A percentile compares a stretch with the other conserved stretches of the same genome.
phyloP scores from a whole-genome alignment of 495 filamentous ascomycete species.

The Endocarpon pusillum region DNA sequence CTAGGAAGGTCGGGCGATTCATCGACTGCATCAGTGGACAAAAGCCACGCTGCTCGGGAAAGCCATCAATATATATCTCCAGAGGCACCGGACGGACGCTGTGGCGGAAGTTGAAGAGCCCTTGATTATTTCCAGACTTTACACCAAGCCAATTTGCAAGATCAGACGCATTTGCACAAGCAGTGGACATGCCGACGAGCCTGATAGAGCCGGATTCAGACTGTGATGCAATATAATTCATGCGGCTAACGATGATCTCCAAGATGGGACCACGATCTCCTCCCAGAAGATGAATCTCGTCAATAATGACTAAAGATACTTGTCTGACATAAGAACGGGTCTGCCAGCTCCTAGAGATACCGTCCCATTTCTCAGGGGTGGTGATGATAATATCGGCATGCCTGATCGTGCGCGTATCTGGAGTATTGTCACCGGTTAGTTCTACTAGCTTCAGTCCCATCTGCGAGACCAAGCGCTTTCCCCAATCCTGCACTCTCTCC shows the following conservation, averaged over 20 bases:
- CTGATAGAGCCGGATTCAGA: constrained; percentile 52
- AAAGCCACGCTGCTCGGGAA: constrained; percentile 87
- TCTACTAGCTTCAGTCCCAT: constrained; percentile 89
- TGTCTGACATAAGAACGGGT: constrained; percentile 89
- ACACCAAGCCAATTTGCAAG: constrained; percentile 94
- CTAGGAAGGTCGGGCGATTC: constrained; percentile 94
- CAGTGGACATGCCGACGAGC: constrained; percentile 94
- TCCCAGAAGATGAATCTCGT: constrained; percentile 93
- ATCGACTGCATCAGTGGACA: constrained; percentile 98
- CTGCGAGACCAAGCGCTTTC: constrained; percentile 58
- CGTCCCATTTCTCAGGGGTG: constrained; percentile 98
- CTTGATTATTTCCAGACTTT: constrained; percentile 62
- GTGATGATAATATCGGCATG: constrained; percentile 97
- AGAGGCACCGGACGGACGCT: constrained; percentile 93
- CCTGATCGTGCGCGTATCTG: constrained; percentile 83
- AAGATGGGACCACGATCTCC: constrained; percentile 93
- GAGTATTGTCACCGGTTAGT: constrained; percentile 94
- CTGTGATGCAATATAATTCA: constrained; percentile 98
- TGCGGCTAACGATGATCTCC: constrained; percentile 96
- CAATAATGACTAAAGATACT: constrained; percentile 93
- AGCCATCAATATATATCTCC: constrained; percentile 93
- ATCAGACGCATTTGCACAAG: constrained; percentile 89
- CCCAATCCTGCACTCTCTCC: constrained; percentile 93
- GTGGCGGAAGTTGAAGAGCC: constrained; percentile 93
- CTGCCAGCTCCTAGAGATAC: constrained; percentile 96